These are phyloP conservation scores for Nepenthes gracilis DNA, from an alignment of 148 eudicot genomes.

Conservation along the genomic window DNA sequence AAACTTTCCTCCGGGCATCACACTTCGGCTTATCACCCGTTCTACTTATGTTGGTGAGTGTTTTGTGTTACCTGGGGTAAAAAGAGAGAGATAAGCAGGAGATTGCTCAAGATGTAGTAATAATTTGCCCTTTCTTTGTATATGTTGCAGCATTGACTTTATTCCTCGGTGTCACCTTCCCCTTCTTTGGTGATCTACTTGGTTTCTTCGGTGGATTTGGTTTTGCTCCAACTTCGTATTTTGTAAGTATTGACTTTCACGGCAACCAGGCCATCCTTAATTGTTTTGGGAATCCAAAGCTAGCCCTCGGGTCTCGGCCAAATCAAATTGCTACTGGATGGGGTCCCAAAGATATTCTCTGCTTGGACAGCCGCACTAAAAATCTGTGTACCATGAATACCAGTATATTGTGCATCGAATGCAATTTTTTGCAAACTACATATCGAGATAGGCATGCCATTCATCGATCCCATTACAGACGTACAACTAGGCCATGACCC, in stretches of 20 bases:
- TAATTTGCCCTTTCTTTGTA: background rate
- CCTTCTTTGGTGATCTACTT: conserved; percentile 95
- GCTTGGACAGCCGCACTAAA: too few relatives aligned
- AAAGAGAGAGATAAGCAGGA: background rate
- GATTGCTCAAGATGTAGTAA: background rate
- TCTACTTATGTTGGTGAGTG: conserved; percentile 70
- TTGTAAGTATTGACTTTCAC: conserved; percentile 30
- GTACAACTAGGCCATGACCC: too few relatives aligned
- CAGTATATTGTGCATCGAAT: too few relatives aligned
- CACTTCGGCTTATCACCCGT: conserved; percentile 53
- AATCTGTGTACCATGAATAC: too few relatives aligned
- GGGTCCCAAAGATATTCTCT: too few relatives aligned
- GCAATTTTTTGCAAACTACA: too few relatives aligned
- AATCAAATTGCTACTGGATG: too few relatives aligned
- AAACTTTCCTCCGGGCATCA: conserved; percentile 37
- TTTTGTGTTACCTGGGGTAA: background rate
- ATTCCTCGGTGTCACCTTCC: conserved; percentile 75
- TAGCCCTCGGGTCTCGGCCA: too few relatives aligned
- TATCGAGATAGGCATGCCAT: too few relatives aligned
- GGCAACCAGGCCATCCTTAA: background rate
- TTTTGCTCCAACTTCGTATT: conserved; percentile 82
- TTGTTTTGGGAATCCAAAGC: background rate
- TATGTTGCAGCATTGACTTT: conserved; percentile 55
- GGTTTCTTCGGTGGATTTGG: conserved; percentile 99
- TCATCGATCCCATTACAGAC: too few relatives aligned